A percentile compares a stretch with the other conserved stretches of the same genome.
These are phyloP conservation scores for Carallia pectinifolia DNA, from an alignment of 345 rosid genomes.

Conservation along the genomic window DNA sequence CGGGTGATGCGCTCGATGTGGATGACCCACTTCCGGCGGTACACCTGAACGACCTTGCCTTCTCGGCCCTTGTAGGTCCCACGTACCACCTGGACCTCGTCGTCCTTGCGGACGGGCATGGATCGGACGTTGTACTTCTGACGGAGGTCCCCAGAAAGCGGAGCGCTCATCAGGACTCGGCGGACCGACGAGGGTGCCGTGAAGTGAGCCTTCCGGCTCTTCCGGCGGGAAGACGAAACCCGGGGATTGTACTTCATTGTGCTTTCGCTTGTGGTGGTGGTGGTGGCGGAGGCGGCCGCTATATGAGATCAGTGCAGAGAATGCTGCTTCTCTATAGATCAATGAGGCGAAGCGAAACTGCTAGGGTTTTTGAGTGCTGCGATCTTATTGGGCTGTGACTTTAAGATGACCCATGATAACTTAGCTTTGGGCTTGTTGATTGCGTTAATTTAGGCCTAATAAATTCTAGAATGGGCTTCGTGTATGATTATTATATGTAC, in stretches of 20 bases:
- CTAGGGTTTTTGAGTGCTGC: too few species aligned
- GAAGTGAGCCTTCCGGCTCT: conserved; percentile 80
- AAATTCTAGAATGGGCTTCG: too few species aligned
- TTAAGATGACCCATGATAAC: neutral
- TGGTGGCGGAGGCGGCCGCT: neutral
- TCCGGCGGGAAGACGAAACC: conserved; percentile 73
- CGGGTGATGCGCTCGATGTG: conserved; percentile 79
- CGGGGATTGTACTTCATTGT: conserved; percentile 76
- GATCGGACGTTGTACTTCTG: conserved; percentile 78
- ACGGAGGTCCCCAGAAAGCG: conserved; percentile 65
- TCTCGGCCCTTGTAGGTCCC: conserved; percentile 83
- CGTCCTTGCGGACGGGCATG: conserved; percentile 80
- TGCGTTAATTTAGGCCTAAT: too few species aligned
- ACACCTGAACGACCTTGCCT: conserved; percentile 74
- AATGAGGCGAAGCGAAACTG: too few species aligned
- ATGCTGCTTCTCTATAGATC: neutral
- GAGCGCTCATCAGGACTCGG: conserved; percentile 75
- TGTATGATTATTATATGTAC: too few species aligned
- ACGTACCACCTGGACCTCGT: conserved; percentile 77
- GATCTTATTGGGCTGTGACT: neutral
- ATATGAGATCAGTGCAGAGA: conserved; percentile 16
- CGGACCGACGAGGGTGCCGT: conserved; percentile 68
- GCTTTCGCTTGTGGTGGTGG: neutral
- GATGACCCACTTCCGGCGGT: conserved; percentile 79
- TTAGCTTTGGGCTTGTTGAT: neutral